Percentiles rank a stretch among this genome's conserved stretches.
Conservation (phyloP, 2,329 filamentous ascomycete genomes). For the Gnomoniopsis smithogilvyi region DNA sequence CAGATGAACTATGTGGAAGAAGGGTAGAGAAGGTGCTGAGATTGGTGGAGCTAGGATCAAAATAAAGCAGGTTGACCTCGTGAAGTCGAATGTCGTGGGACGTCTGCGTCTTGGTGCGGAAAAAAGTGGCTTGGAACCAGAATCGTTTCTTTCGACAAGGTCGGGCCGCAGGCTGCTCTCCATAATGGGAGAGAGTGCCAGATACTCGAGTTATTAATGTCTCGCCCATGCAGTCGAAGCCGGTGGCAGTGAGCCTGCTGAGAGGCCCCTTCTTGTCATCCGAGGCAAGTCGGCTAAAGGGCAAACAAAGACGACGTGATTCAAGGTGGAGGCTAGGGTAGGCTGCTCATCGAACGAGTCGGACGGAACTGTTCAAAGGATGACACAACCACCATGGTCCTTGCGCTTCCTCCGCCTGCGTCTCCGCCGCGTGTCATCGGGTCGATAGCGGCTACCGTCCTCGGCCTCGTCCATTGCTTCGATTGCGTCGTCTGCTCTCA, state of each 20-base stretch:
- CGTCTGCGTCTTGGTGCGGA: neutral
- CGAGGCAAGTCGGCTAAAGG: neutral
- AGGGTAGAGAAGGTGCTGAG: neutral
- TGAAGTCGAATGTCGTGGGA: neutral
- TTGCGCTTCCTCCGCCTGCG: slow-evolving; percentile 13
- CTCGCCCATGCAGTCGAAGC: too few relatives aligned
- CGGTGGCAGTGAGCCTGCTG: too few relatives aligned
- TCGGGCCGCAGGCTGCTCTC: neutral
- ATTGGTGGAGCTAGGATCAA: neutral
- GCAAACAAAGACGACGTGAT: neutral
- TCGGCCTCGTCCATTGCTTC: slow-evolving; percentile 1
- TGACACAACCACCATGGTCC: slow-evolving; percentile 17
- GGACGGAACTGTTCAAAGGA: slow-evolving; percentile 7
- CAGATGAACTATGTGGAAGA: neutral
- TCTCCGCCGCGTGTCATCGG: slow-evolving; percentile 12
- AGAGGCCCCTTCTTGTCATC: too few relatives aligned
- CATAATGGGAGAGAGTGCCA: neutral
- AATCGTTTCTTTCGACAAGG: neutral
- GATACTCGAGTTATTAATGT: neutral
- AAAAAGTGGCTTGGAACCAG: neutral
- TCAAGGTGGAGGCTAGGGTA: neutral
- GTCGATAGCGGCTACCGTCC: slow-evolving; percentile 9
- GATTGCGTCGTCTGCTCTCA: slow-evolving; percentile 61
- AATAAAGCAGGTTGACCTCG: neutral
- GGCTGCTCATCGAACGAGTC: neutral